Base-by-base conservation (phyloP, 495 filamentous ascomycete species). In the Pyronema omphalodes region DNA sequence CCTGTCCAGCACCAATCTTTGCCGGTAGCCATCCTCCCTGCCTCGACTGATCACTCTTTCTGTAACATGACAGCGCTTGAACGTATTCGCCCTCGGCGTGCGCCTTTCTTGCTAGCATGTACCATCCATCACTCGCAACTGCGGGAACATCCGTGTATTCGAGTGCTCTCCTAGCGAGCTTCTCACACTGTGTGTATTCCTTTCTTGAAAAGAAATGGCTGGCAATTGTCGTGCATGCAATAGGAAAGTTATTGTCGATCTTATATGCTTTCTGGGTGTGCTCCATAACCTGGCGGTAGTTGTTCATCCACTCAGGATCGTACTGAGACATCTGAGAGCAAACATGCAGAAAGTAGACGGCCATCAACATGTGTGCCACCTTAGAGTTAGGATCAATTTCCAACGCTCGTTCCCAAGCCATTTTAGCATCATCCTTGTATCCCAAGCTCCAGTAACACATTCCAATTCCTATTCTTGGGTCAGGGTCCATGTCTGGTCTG, bases 111-210 rank as follows among this genome's bases (percentile, higher is more conserved):
- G 85, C 91, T 11, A 96, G 78, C 3, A 94, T 69, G 68, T 94
- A 96, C 87, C 87, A 95, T 17, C 89, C 91, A 61, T 98, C 91
- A 66, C 87, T 94, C 1, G 88, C 88, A 65, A 96, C 84, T 9
- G 85, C 82, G 67, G 93, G 88, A 57, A 95, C 88, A 64, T 98
- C 91, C 2, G 89, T 95, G 55, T 84, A 78, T 62, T 94, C 84
- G 57, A 96, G 94, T 1, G 93, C 88, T 66, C 89, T 91, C 64
- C 88, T 82, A 29, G 91, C 85, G 7, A 96, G 75, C 9, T 75
- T 75, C 56, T 98, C 89, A 8, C 91, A 89, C 46, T 82, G 83
- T 1, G 75, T 58, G 64, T 85, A 81, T 3, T 74, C 73, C 65
- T 84, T 91, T 55, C 81, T 74, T 2, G 83, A 76, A 14, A 94